Conservation (phyloP, 306 rosid species). For the Lupinus albus region DNA sequence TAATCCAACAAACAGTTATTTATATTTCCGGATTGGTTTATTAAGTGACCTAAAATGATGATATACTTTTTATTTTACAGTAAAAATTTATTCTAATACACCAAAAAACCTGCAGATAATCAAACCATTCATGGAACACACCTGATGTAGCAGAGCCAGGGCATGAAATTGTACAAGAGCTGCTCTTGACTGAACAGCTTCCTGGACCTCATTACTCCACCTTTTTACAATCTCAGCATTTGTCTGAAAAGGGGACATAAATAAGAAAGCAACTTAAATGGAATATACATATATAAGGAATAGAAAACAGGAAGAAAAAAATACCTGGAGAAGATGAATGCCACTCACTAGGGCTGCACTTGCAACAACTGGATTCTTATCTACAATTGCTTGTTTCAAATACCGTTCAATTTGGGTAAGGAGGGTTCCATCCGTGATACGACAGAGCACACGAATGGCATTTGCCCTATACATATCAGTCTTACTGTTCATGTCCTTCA, state of each 20-base stretch:
- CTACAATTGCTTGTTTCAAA: conserved; percentile 98
- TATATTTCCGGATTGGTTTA: conserved; percentile 2
- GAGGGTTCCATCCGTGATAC: conserved; percentile 95
- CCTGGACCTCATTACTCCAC: conserved; percentile 99
- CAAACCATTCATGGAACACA: conserved; percentile 46
- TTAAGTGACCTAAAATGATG: conserved; percentile 33
- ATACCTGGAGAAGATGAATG: conserved; percentile 93
- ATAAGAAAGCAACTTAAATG: background rate
- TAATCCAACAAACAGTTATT: conserved; percentile 3
- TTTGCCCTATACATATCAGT: conserved; percentile 97
- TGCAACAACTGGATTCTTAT: conserved; percentile 98
- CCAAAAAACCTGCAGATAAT: conserved; percentile 8
- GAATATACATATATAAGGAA: conserved; percentile 27
- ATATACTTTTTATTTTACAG: background rate
- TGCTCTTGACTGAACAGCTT: conserved; percentile 97
- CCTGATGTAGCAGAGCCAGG: conserved; percentile 94
- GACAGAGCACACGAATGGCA: conserved; percentile 98
- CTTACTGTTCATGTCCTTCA: conserved; percentile 99
- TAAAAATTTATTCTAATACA: conserved; percentile 10
- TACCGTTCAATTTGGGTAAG: conserved; percentile 96
- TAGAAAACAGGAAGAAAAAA: background rate
- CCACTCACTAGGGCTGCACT: conserved; percentile 98
- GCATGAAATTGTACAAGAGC: conserved; percentile 99
- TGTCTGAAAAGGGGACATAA: conserved; percentile 55
- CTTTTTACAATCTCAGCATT: conserved; percentile 96